These are phyloP conservation scores for Protomyces gravidus DNA, from an alignment of 1,139 yeast genomes.

Conservation along the genomic window DNA sequence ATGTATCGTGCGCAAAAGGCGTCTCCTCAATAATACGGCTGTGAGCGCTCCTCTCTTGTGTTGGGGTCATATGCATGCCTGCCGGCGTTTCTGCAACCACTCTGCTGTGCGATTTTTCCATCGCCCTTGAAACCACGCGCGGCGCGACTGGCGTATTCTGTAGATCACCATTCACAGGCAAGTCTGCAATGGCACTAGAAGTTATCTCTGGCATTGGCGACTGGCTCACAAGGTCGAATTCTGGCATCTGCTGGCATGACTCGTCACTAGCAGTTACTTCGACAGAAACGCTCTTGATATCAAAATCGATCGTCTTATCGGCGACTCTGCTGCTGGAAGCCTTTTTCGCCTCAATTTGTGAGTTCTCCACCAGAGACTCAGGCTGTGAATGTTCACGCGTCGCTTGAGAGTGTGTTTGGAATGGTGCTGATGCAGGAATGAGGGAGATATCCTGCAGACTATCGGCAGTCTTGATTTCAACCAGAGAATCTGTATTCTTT, in stretches of 20 bases:
- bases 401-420: not conserved
- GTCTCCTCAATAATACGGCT: not conserved
- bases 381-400: not conserved
- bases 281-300: not conserved
- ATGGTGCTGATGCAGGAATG: slow-evolving; percentile 23
- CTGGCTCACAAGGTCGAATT: not conserved
- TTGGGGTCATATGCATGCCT: no score
- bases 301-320: not conserved
- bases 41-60: not conserved
- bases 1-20: not conserved
- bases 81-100: no score
- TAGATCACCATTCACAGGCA: no score
- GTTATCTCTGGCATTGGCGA: not conserved
- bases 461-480: not conserved
- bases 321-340: not conserved
- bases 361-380: slow-evolving; percentile 10
- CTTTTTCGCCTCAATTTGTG: not conserved
- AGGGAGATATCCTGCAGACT: not conserved
- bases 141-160: not conserved
- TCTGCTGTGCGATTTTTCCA: not conserved
- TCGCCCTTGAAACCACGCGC: not conserved
- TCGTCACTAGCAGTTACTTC: not conserved
- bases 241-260: not conserved
- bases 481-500: not conserved
- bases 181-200: not conserved